phyloP scores from a whole-genome alignment of 1,284 basidiomycete species.

The Anthracocystis walkeri region DNA sequence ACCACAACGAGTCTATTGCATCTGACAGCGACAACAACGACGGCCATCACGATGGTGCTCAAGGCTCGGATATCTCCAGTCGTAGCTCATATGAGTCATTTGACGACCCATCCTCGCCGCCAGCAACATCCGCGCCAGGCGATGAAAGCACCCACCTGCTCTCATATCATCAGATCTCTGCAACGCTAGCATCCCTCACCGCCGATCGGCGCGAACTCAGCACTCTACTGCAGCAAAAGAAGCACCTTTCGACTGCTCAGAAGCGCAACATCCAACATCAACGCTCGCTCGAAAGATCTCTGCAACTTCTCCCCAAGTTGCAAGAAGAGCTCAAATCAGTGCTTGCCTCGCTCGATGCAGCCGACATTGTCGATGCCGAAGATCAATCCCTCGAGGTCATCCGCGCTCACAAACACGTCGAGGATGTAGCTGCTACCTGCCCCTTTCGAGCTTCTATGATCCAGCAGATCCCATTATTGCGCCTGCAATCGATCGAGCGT shows the following conservation, averaged over 20 bases:
- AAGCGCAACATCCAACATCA: conserved; percentile 25
- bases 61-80: background rate
- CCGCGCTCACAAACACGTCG: conserved; percentile 9
- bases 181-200: conserved; percentile 23
- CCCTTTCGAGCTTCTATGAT: conserved; percentile 32
- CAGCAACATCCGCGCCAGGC: background rate
- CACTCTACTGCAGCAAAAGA: conserved; percentile 14
- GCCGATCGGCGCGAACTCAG: conserved; percentile 37
- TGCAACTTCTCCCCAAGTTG: conserved; percentile 13
- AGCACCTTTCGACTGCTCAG: conserved; percentile 13
- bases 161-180: conserved; percentile 16
- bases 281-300: conserved; percentile 18
- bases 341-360: conserved; percentile 36
- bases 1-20: conserved; percentile 1
- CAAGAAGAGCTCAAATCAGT: conserved; percentile 37
- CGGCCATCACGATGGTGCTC: background rate
- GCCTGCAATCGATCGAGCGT: conserved; percentile 43
- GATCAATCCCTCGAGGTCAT: conserved; percentile 49
- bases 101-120: background rate
- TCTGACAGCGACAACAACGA: conserved; percentile 1
- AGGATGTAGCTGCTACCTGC: conserved; percentile 20
- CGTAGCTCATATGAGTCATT: background rate
- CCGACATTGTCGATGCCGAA: conserved; percentile 48
- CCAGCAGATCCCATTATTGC: conserved; percentile 27
- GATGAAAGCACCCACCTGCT: background rate